Conservation (phyloP, 345 rosid genomes). For the Alliaria petiolata region DNA sequence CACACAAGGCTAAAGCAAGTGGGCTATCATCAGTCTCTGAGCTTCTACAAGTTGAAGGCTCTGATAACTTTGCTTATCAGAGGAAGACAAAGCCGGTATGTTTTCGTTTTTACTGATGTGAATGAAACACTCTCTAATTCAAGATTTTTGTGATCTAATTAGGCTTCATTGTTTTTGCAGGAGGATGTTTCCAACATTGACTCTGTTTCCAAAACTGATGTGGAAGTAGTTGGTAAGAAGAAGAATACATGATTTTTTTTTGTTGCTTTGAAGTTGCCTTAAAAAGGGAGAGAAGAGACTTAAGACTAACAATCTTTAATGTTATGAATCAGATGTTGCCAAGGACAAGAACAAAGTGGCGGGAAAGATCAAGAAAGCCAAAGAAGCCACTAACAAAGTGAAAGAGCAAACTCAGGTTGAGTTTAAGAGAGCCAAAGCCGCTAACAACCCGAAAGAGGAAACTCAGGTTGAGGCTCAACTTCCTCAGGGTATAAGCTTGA, state of each 20-base stretch:
- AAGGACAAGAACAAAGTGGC: neutral
- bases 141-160: neutral
- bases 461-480: constrained; percentile 33
- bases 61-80: constrained; percentile 28
- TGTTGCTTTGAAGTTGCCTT: neutral
- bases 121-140: neutral
- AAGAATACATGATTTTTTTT: too few relatives aligned
- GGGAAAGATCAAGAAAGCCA: neutral
- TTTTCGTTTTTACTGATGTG: neutral
- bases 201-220: neutral
- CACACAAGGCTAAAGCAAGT: constrained; percentile 24
- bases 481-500: constrained; percentile 52
- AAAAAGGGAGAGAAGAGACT: neutral
- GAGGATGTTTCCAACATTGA: constrained; percentile 30
- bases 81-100: constrained; percentile 23
- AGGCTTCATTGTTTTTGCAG: constrained; percentile 21
- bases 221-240: neutral
- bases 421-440: too few relatives aligned
- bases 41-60: constrained; percentile 48
- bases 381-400: too few relatives aligned
- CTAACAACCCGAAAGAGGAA: too few relatives aligned
- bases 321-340: neutral
- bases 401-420: too few relatives aligned
- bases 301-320: neutral
- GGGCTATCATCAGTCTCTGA: constrained; percentile 73